Evolutionary conservation across 805 yeast genomes (phyloP), one percentile per base, ranked within the genome.

Genomic region (Nakazawaea wyomingensis): DNA sequence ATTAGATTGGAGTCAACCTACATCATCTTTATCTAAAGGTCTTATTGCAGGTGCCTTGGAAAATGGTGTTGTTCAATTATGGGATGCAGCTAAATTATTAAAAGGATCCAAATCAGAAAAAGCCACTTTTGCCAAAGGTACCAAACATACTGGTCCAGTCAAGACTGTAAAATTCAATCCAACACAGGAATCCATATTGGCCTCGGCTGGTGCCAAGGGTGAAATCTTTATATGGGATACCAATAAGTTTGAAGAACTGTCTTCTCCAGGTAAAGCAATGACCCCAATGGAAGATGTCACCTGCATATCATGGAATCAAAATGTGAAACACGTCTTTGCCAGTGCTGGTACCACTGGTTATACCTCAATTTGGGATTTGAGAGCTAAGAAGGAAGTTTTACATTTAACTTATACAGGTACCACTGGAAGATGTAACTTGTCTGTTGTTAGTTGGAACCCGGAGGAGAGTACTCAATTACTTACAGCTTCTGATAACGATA

Each of bases 371-470:
- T 93, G 97, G 97, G 98, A 93, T 64, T 69, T 90, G 51, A 85
- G 85, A 56, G 80, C 89, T 32, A 83, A 82, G 59, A 78, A 87
- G 56, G 97, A 91, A 64, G 96, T 91, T 19, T 68, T 93, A 48
- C 96, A 88, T 61, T 72, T 93, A 59, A 75, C 80, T 44, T 86
- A 87, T 61, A 68, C 80, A 18, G 79, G 82, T 6, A 66, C 76
- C 10, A 53, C 59, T 17, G 73, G 71, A 34, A 76, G 83, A 55
- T 82, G 89, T 19, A 82, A 82, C 44, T 73, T 91, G 39, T 79
- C 95, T 28, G 74, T 76, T 47, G 95, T 93, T 11, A 88, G 83
- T 46, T 93, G 99, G 99, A 97, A 93, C 62, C 99, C 99, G 44
- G 66, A 74, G 34, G 82, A 82, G 64, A 79, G 91, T 46, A 91